These are phyloP conservation scores for Sordaria brevicollis DNA, from an alignment of 495 filamentous ascomycete species.

Conservation along the genomic window DNA sequence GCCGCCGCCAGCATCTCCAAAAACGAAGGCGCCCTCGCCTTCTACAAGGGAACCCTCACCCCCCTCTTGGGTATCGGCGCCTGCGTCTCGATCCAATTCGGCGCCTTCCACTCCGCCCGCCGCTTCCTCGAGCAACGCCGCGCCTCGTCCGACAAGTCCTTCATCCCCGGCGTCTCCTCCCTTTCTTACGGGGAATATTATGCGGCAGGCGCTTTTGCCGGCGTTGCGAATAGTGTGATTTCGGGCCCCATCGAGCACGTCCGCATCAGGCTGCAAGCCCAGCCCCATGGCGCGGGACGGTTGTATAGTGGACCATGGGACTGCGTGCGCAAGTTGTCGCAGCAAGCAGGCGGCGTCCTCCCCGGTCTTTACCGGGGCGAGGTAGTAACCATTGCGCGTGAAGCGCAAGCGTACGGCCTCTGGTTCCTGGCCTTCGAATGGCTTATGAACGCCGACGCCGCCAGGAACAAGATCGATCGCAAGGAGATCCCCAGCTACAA, in stretches of 20 bases:
- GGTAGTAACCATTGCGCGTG: conserved; percentile 74
- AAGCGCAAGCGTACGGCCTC: conserved; percentile 87
- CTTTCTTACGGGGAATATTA: conserved; percentile 82
- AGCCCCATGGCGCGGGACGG: conserved; percentile 66
- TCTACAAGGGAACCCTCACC: conserved; percentile 98
- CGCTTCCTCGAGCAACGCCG: conserved; percentile 73
- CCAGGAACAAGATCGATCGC: conserved; percentile 60
- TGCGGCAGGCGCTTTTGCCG: conserved; percentile 81
- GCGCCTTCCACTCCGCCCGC: conserved; percentile 88
- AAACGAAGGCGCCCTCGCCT: conserved; percentile 79
- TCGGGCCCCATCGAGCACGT: conserved; percentile 95
- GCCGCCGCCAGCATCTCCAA: conserved; percentile 75
- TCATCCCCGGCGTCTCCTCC: conserved; percentile 9
- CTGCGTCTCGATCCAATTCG: conserved; percentile 96
- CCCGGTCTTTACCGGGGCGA: conserved; percentile 77
- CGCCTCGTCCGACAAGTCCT: conserved; percentile 27
- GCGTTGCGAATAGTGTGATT: conserved; percentile 78
- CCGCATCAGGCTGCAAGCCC: conserved; percentile 93
- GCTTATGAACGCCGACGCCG: conserved; percentile 83
- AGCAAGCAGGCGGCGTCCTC: conserved; percentile 51
- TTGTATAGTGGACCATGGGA: conserved; percentile 81
- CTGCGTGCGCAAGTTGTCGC: conserved; percentile 74
- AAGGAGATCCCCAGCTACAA: conserved; percentile 72
- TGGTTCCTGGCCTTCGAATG: conserved; percentile 97
- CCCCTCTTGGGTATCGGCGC: conserved; percentile 93